These are phyloP conservation scores for Leccinum solheimii DNA, from an alignment of 1,284 basidiomycete genomes.

Conservation along the genomic window DNA sequence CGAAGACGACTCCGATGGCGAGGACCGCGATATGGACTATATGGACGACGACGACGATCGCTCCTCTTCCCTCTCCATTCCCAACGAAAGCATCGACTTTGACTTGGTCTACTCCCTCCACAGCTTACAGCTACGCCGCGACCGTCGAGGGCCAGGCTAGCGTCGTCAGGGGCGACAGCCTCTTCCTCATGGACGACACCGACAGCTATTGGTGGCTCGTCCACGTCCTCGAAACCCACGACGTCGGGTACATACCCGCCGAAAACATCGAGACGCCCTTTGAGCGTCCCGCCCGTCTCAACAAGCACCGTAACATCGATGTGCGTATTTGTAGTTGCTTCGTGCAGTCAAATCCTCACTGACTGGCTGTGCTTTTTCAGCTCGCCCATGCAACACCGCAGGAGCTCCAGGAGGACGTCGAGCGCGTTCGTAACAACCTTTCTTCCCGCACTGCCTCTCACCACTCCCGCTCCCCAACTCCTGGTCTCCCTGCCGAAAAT, in stretches of 20 bases:
- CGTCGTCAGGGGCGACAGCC: conserved; percentile 93
- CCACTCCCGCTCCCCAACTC: conserved; percentile 50
- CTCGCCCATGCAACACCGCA: conserved; percentile 74
- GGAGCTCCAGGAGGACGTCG: conserved; percentile 58
- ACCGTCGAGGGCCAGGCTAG: conserved; percentile 96
- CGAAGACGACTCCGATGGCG: conserved; percentile 74
- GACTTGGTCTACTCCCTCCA: conserved; percentile 88
- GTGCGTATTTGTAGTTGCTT: conserved; percentile 49
- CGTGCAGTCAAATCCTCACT: neutral
- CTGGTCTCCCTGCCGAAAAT: conserved; percentile 29
- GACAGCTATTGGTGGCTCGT: conserved; percentile 99
- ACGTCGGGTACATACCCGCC: conserved; percentile 98
- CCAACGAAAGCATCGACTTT: conserved; percentile 89
- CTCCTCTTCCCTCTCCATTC: conserved; percentile 82
- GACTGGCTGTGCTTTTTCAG: conserved; percentile 37
- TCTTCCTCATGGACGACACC: conserved; percentile 92
- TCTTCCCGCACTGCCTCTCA: conserved; percentile 48
- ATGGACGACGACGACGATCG: conserved; percentile 72
- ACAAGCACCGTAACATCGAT: conserved; percentile 98
- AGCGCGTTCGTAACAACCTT: conserved; percentile 53
- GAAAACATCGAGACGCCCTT: conserved; percentile 99
- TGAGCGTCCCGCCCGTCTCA: conserved; percentile 91
- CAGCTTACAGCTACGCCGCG: conserved; percentile 74
- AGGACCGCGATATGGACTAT: conserved; percentile 62
- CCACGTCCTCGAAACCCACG: conserved; percentile 94